Evolutionary conservation across 2,329 filamentous ascomycete genomes (phyloP), one percentile per base, ranked within the genome.

Genomic region (Diaporthe eres): DNA sequence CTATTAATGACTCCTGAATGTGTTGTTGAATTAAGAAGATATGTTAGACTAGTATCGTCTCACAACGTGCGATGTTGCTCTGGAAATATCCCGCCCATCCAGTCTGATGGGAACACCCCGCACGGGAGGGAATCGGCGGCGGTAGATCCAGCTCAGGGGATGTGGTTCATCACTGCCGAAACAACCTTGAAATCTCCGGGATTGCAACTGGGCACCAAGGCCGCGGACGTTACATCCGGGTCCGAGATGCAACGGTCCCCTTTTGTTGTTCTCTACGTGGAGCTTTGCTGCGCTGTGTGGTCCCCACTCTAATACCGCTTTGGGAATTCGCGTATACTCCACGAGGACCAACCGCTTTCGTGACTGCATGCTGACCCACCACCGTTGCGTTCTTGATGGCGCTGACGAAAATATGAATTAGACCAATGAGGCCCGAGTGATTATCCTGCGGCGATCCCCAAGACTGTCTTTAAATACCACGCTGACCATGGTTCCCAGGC

Each of bases 211-310:
- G 65, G 31, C 19, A 53, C 22, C 34, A 55, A n/a, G 13, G 2
- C 13, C 9, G 3, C n/a, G n/a, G 49, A 70, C 2, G 65, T 70
- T 55, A 15, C 65, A 70, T 68, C 49, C 65, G 47, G 65, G 19
- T 53, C 65, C 47, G n/a, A 42, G 8, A 19, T 39, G 31, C 47
- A 68, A 39, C 44, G 8, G 63, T 17, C 31, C 44, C 63, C 28
- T 68, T 51, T 68, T 37, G 44, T 25, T 51, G 37, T 53, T 22
- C 28, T 3, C 3, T 1, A 13, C 47, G 63, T 39, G 63, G 63
- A 68, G 44, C 31, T 53, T 19, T 15, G 47, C 31, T 39, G 63
- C n/a, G 47, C 47, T 49, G 61, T 51, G 22, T 34, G 44, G 15
- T 70, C 34, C n/a, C 65, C 65, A 70, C 65, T 53, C 31, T 28